Base-by-base conservation (phyloP, 768 basidiomycete genomes). In the Tricholoma flavovirens region DNA sequence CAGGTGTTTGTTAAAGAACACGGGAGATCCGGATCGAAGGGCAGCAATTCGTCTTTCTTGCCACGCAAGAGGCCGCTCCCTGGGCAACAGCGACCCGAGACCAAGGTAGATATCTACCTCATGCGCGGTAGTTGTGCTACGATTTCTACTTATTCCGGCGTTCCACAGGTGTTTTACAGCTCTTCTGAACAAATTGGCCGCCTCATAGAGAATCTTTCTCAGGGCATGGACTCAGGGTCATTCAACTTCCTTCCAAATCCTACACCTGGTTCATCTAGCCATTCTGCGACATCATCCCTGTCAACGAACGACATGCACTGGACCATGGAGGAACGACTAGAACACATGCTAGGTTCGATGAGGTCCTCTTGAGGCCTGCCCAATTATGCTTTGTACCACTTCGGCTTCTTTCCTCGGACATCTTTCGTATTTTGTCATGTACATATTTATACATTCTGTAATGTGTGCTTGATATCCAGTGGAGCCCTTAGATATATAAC, bases 1-100 rank as follows among this genome's bases (percentile, higher is more conserved):
- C 86, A 88, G 65, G 67, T 87, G n/a, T 81, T 83, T 59, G 82
- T 88, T 71, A 91, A 86, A 67, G 91, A 90, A 60, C 90, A 93
- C 59, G 73, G 72, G 56, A 80, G 83, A 65, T 77, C 80, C 60
- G 72, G 77, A 54, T 90, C 88, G 35, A 90, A 83, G 67, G 78
- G 83, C 49, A 88, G 89, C 64, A 74, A 72, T 53, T 80, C 87
- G 35, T 79, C 80, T 22, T 75, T 85, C 66, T 67, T 82, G 55
- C 80, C 85, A 17, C 82, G 83, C 57, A 86, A 81, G 73, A 87
- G 83, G 66, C 55, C 72, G 33, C 66, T 69, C 58, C 77, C 79
- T 70, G 77, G 76, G 66, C 78, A 82, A 64, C 69, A 73, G 61
- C 81, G 87, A 49, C 90, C 91, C 60, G 90, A 93, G 67, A 93